phyloP scores from a whole-genome alignment of 495 filamentous ascomycete species.

The Lophiostoma macrostomum region DNA sequence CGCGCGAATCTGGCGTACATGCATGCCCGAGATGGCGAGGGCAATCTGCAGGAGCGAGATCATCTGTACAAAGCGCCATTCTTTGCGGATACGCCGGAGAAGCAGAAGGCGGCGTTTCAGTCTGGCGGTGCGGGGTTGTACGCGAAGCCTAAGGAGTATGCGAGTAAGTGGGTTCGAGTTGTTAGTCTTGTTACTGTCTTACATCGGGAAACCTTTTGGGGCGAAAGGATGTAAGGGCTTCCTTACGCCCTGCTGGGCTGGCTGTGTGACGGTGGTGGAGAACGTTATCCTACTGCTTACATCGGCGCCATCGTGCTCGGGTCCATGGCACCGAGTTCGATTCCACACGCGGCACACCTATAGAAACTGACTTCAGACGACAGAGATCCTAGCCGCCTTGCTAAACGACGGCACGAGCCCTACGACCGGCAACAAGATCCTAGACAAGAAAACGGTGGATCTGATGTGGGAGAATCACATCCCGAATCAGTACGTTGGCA shows the following conservation, averaged over 20 bases:
- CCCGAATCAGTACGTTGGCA: conserved; percentile 36
- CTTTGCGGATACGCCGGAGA: conserved; percentile 44
- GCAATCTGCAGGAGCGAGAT: conserved; percentile 44
- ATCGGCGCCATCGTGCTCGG: too few species aligned
- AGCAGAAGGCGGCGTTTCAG: conserved; percentile 46
- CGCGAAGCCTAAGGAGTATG: conserved; percentile 54
- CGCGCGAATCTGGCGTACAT: conserved; percentile 49
- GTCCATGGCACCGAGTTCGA: too few species aligned
- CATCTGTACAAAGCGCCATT: conserved; percentile 49
- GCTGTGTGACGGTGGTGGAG: too few species aligned
- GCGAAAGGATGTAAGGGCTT: too few species aligned
- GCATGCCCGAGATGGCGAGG: conserved; percentile 46
- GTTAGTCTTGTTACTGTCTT: too few species aligned
- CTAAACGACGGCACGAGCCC: conserved; percentile 44
- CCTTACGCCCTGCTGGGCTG: too few species aligned
- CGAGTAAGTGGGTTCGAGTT: conserved; percentile 42
- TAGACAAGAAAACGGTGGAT: conserved; percentile 51
- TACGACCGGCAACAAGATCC: conserved; percentile 45
- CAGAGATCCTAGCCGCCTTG: conserved; percentile 17
- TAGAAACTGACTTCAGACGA: too few species aligned
- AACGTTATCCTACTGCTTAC: too few species aligned
- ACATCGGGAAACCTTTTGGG: too few species aligned
- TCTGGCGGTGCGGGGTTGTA: conserved; percentile 57
- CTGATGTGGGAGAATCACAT: conserved; percentile 63
- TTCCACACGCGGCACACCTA: too few species aligned